Percentiles rank a stretch among this genome's conserved stretches.
These are phyloP conservation scores for Lycium ferocissimum DNA, from an alignment of 257 asterid species.

Conservation along the genomic window DNA sequence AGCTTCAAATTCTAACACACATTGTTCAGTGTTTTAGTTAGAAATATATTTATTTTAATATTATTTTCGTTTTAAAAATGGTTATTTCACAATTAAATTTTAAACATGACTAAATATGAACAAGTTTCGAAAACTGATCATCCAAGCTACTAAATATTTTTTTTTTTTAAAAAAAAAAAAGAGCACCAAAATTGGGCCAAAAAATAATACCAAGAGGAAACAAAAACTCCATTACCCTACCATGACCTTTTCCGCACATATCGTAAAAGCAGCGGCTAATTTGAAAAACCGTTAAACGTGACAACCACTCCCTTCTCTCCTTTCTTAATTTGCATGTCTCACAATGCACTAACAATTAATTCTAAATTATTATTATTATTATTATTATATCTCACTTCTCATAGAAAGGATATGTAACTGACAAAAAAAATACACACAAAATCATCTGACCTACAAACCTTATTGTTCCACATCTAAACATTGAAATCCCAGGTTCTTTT, in stretches of 20 bases:
- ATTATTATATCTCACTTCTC: too few species aligned
- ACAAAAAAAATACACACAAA: neutral
- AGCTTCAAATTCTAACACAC: too few species aligned
- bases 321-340: constrained; percentile 19
- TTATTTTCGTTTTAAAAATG: too few species aligned
- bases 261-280: constrained; percentile 36
- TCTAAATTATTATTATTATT: too few species aligned
- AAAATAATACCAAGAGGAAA: too few species aligned
- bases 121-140: too few species aligned
- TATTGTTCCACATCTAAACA: neutral
- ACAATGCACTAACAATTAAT: neutral
- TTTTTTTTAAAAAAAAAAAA: too few species aligned
- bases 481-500: constrained; percentile 26
- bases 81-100: too few species aligned
- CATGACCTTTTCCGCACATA: constrained; percentile 2
- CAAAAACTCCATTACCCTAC: neutral
- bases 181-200: neutral
- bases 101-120: too few species aligned
- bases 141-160: too few species aligned
- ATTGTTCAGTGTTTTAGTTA: too few species aligned
- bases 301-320: constrained; percentile 36
- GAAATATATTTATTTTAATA: too few species aligned
- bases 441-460: neutral
- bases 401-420: neutral
- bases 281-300: constrained; percentile 45